A percentile compares a stretch with the other conserved stretches of the same genome.
Evolutionary conservation across 2,329 filamentous ascomycete genomes (phyloP).

Genomic region (Graphiopsis chlorocephala): DNA sequence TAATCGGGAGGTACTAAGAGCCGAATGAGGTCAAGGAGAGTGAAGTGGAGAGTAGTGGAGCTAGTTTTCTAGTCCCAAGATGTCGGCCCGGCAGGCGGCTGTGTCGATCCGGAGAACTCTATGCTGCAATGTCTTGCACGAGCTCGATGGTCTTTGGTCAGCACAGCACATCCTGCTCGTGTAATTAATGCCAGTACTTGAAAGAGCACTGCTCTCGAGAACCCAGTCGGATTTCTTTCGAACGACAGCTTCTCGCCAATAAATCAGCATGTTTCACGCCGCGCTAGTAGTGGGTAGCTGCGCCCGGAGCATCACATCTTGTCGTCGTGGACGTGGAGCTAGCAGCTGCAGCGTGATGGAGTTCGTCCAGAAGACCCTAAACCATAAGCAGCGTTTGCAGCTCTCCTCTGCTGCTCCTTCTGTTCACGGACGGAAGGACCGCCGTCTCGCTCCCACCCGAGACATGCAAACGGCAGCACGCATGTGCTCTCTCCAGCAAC

Average conservation of each 20-base stretch:
- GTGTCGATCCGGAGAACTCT: neutral
- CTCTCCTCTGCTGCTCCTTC: neutral
- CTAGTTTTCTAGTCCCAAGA: neutral
- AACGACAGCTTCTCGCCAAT: neutral
- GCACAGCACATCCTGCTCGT: neutral
- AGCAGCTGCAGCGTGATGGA: constrained; percentile 7
- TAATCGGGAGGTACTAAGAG: neutral
- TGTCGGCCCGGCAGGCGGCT: neutral
- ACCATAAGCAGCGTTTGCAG: constrained; percentile 3
- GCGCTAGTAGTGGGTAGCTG: neutral
- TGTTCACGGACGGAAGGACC: constrained; percentile 4
- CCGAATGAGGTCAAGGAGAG: neutral
- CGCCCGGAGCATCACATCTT: neutral
- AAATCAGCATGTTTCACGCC: neutral
- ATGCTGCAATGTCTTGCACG: neutral
- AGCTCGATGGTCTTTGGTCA: neutral
- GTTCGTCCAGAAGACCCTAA: neutral
- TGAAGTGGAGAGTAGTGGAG: neutral
- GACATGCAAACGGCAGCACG: constrained; percentile 4
- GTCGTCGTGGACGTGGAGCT: constrained; percentile 2
- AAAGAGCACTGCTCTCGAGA: neutral
- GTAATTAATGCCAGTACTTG: neutral
- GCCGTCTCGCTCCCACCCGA: constrained; percentile 1
- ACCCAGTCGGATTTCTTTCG: neutral
- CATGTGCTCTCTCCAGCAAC: neutral